phyloP scores from a whole-genome alignment of 371 early-diverging fungal species.

The Lichtheimia hyalospora region DNA sequence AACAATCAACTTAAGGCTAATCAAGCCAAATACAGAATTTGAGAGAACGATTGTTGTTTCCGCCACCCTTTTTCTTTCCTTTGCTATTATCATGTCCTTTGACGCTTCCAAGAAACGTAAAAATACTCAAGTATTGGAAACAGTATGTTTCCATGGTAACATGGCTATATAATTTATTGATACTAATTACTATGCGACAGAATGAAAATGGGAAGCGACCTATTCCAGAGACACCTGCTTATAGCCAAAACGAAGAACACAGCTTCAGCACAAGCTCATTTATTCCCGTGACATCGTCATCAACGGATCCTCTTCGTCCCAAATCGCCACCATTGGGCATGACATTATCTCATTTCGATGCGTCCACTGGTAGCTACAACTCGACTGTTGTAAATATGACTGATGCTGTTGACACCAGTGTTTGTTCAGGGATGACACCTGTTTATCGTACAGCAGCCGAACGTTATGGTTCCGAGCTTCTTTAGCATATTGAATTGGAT shows the following conservation, averaged over 20 bases:
- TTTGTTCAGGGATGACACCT: constrained; percentile 51
- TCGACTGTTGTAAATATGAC: constrained; percentile 32
- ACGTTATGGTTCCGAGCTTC: constrained; percentile 38
- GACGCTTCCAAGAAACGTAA: too few species aligned
- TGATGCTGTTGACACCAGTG: constrained; percentile 24
- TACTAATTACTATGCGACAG: too few species aligned
- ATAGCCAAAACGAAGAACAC: not conserved
- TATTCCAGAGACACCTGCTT: not conserved
- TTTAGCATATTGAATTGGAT: too few species aligned
- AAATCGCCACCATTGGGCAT: constrained; percentile 48
- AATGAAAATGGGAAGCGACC: not conserved
- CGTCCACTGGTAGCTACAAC: constrained; percentile 30
- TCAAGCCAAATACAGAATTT: too few species aligned
- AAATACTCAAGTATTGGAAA: too few species aligned
- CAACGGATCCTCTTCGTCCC: constrained; percentile 22
- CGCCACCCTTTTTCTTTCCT: too few species aligned
- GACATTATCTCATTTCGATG: constrained; percentile 46
- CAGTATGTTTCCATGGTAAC: too few species aligned
- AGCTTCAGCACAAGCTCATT: not conserved
- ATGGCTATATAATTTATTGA: too few species aligned
- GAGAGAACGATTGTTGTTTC: too few species aligned
- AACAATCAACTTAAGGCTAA: too few species aligned
- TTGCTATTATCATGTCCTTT: too few species aligned
- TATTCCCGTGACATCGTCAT: not conserved
- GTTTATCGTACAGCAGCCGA: constrained; percentile 43